These are phyloP conservation scores for Angomonas ambiguus DNA, from an alignment of 208 protist genomes.

Conservation along the genomic window DNA sequence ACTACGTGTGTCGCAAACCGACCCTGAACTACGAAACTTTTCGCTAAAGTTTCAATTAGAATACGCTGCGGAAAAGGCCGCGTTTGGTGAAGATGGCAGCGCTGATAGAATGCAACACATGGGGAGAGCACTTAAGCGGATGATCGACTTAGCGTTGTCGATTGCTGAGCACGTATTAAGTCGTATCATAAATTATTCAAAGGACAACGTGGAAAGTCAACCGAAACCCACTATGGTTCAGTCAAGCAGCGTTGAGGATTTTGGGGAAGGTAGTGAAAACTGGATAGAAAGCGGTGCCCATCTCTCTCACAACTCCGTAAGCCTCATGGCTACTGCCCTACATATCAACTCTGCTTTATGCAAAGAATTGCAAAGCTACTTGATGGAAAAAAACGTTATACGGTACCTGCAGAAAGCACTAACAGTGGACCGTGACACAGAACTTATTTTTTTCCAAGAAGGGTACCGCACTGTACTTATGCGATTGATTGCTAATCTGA, in stretches of 20 bases:
- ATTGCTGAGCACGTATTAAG: conserved; percentile 46
- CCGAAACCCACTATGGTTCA: conserved; percentile 19
- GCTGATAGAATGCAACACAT: conserved; percentile 58
- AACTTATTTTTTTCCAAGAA: conserved; percentile 70
- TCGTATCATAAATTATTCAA: conserved; percentile 21
- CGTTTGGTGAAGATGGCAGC: conserved; percentile 41
- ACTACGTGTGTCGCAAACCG: conserved; percentile 47
- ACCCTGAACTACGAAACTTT: conserved; percentile 46
- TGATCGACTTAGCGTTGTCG: conserved; percentile 58
- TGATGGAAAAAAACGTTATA: conserved; percentile 44
- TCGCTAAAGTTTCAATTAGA: conserved; percentile 79
- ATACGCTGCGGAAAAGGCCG: conserved; percentile 70
- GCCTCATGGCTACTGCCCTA: conserved; percentile 51
- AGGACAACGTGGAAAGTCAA: not conserved
- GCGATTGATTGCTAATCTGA: conserved; percentile 72
- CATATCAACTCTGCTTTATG: conserved; percentile 49
- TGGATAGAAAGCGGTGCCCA: conserved; percentile 71
- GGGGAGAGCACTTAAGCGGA: conserved; percentile 48
- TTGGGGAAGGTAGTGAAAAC: conserved; percentile 57
- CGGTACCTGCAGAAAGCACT: conserved; percentile 58
- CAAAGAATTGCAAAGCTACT: conserved; percentile 48
- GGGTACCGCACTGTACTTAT: conserved; percentile 75
- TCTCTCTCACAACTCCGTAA: conserved; percentile 44
- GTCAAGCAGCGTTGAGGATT: conserved; percentile 78
- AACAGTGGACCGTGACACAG: conserved; percentile 57